A percentile compares a stretch with the other conserved stretches of the same genome.
phyloP scores from a whole-genome alignment of 345 rosid genomes.

The Ailanthus altissimus region DNA sequence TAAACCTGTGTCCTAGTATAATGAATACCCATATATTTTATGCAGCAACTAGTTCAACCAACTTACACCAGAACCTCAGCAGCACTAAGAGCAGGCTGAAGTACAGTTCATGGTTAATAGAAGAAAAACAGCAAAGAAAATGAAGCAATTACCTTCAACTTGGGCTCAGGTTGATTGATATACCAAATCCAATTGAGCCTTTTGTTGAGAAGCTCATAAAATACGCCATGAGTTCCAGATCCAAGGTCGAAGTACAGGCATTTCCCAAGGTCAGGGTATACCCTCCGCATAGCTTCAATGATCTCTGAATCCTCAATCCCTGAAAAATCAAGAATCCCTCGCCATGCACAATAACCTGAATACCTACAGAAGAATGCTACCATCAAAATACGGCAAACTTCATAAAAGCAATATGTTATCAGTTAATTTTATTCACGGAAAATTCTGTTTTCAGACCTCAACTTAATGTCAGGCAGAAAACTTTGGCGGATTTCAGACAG shows the following conservation, averaged over 20 bases:
- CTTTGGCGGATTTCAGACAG: slow-evolving; percentile 61
- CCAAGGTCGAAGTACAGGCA: slow-evolving; percentile 67
- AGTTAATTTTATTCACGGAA: not conserved
- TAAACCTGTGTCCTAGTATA: not conserved
- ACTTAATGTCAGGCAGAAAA: slow-evolving; percentile 58
- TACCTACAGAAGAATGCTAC: slow-evolving; percentile 45
- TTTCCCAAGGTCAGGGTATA: slow-evolving; percentile 67
- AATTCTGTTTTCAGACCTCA: slow-evolving; percentile 51
- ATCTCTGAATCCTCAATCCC: slow-evolving; percentile 51
- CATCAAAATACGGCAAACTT: not conserved
- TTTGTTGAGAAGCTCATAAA: slow-evolving; percentile 60
- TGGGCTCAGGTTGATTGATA: slow-evolving; percentile 68
- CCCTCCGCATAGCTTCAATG: slow-evolving; percentile 41
- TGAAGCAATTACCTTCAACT: slow-evolving; percentile 47
- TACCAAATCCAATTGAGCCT: slow-evolving; percentile 84
- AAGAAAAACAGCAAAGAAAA: not conserved
- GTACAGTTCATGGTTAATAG: not conserved
- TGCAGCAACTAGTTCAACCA: not conserved
- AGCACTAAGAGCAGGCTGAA: not conserved
- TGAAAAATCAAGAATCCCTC: slow-evolving; percentile 73
- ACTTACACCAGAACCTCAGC: not conserved
- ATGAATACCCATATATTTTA: not conserved
- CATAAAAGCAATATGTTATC: not conserved
- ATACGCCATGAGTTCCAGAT: slow-evolving; percentile 47
- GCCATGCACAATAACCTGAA: slow-evolving; percentile 84